phyloP scores from a whole-genome alignment of 83 land plant species.

The Picea engelmannii region DNA sequence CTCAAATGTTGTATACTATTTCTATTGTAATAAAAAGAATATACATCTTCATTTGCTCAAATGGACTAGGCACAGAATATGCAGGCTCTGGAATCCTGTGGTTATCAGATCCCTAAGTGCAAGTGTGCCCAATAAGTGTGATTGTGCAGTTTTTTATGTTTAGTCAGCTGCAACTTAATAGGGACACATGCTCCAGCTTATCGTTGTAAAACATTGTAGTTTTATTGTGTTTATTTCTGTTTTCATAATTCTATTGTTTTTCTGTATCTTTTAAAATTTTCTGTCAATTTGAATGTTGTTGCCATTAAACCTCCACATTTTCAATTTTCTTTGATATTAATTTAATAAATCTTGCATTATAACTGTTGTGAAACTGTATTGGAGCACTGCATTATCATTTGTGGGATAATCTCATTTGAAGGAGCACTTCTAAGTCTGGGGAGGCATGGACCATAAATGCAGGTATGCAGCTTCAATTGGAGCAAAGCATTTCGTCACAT shows the following conservation, averaged over 20 bases:
- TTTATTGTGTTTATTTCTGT: neutral
- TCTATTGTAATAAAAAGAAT: too few species aligned
- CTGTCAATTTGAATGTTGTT: neutral
- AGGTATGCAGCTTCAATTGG: constrained; percentile 55
- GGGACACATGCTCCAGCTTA: neutral
- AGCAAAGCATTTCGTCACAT: constrained; percentile 54
- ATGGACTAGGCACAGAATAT: neutral
- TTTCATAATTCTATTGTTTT: neutral
- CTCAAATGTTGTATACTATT: too few species aligned
- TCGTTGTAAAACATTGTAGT: neutral
- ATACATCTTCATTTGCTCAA: neutral
- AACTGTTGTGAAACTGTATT: too few species aligned
- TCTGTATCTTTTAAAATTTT: neutral
- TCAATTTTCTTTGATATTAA: neutral
- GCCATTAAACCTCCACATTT: neutral
- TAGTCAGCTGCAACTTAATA: neutral
- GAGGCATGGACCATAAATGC: constrained; percentile 3
- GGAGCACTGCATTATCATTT: too few species aligned
- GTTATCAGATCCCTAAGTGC: neutral
- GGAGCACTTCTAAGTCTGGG: neutral
- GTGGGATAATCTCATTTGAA: too few species aligned
- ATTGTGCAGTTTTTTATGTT: neutral
- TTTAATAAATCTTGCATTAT: neutral
- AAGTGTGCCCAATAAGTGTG: neutral
- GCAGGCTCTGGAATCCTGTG: neutral